Evolutionary conservation across 345 rosid genomes (phyloP), one percentile per base, ranked within the genome.

Genomic region (Lagerstroemia speciosa): DNA sequence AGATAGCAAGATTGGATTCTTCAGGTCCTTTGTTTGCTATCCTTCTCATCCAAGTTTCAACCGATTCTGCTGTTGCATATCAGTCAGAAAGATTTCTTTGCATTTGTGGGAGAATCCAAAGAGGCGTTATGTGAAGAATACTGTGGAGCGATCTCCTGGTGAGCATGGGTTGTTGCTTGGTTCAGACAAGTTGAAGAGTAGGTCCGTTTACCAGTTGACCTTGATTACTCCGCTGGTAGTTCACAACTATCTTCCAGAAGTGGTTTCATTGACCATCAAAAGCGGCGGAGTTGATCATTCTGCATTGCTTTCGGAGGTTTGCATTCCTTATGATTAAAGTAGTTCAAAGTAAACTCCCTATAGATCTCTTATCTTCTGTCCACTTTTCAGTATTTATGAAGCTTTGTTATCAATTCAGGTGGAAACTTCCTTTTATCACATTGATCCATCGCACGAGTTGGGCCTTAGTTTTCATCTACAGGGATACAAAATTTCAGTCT

Each of bases 21-120:
- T 83, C 69, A 84, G 88, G 73, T 89, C 97, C 65, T 89, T 85
- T 81, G 97, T 89, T 72, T 93, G 96, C 76, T 93, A 93, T 79
- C 97, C 98, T 57, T 89, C 90, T 76, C 89, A 87, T 78, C 93
- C 93, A 69, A 90, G 92, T 75, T 86, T 86, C 78, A 84, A 90
- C 72, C 93, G 96, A 33, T 89, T 90, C 79, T 89, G 96, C 24
- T 90, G 97, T 78, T 93, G 96, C 82, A 73, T 90, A 76, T 90
- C 96, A 48, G 84, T 90, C 65, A 79, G 78, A 68, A 84, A 77
- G 69, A 75, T 81, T 69, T 65, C 80, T 72, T 78, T 93, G 80
- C 86, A 82, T 69, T 79, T 89, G 72, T 74, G 84, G 65, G 63
- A 68, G 37, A 73, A 69, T 73, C 64, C 78, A 62, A 76, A 77